A percentile compares a stretch with the other conserved stretches of the same genome.
phyloP scores from a whole-genome alignment of 768 basidiomycete genomes.

The Pleurotus sapidus region DNA sequence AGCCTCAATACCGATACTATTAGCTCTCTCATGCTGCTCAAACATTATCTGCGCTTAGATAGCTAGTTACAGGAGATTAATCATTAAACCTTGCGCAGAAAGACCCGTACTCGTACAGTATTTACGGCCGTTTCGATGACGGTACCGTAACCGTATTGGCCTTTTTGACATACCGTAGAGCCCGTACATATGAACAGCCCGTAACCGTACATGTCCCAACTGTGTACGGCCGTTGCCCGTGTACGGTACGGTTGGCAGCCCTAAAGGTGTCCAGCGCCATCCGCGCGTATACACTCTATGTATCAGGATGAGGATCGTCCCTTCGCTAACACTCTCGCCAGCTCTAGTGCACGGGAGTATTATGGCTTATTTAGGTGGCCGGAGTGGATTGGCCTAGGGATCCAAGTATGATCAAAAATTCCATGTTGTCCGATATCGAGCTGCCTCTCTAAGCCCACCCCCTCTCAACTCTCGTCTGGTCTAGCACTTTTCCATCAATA shows the following conservation, averaged over 20 bases:
- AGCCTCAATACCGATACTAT: constrained; percentile 27
- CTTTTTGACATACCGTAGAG: background rate
- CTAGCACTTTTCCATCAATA: no score
- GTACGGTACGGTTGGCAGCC: background rate
- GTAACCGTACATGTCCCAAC: background rate
- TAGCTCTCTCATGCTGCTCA: constrained; percentile 24
- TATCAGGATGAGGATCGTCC: no score
- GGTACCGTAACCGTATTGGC: background rate
- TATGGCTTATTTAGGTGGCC: no score
- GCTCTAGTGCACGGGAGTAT: no score
- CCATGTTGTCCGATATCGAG: no score
- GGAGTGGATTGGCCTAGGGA: no score
- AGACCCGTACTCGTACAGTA: background rate
- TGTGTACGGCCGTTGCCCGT: background rate
- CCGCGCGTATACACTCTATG: no score
- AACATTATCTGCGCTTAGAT: constrained; percentile 10
- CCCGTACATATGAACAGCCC: background rate
- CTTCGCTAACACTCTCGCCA: no score
- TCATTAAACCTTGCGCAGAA: background rate
- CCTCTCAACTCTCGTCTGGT: no score
- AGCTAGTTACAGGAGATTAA: background rate
- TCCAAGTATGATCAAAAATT: no score
- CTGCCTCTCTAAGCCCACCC: no score
- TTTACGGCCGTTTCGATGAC: background rate
- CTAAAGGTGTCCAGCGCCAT: no score